phyloP scores from a whole-genome alignment of 106 monocot genomes.

The Dioscorea alata region DNA sequence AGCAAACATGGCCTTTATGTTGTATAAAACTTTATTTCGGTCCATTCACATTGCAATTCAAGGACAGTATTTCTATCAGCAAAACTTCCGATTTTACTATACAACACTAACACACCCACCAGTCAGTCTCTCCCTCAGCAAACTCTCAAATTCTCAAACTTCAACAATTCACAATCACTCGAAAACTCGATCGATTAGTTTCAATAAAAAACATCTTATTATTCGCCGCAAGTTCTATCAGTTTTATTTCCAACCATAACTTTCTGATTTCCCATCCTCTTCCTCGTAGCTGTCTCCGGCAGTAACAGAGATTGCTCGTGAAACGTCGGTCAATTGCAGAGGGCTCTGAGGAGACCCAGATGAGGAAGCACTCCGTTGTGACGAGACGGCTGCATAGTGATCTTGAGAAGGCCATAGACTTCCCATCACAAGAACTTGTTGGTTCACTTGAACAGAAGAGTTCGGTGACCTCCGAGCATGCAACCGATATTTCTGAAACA shows the following conservation, averaged over 20 bases:
- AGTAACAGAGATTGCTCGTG: constrained; percentile 24
- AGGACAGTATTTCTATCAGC: no score
- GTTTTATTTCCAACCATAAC: constrained; percentile 64
- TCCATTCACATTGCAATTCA: no score
- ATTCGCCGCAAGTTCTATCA: not conserved
- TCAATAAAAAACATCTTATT: no score
- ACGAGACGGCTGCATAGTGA: constrained; percentile 3
- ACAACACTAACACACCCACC: no score
- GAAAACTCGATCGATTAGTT: no score
- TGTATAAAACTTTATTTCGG: no score
- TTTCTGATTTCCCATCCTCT: constrained; percentile 70
- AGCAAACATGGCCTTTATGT: not conserved
- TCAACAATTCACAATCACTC: not conserved
- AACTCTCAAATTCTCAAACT: not conserved
- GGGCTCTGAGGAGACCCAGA: constrained; percentile 79
- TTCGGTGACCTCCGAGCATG: constrained; percentile 52
- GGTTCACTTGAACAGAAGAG: constrained; percentile 16
- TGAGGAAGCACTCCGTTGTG: constrained; percentile 40
- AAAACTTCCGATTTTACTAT: not conserved
- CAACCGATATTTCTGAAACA: constrained; percentile 79
- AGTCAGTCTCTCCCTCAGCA: not conserved
- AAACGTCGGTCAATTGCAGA: constrained; percentile 33
- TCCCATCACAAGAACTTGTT: constrained; percentile 21
- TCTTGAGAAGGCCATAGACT: constrained; percentile 38
- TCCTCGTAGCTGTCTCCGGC: constrained; percentile 57